phyloP scores from a whole-genome alignment of 495 filamentous ascomycete genomes.

The Annulohypoxylon nitens region DNA sequence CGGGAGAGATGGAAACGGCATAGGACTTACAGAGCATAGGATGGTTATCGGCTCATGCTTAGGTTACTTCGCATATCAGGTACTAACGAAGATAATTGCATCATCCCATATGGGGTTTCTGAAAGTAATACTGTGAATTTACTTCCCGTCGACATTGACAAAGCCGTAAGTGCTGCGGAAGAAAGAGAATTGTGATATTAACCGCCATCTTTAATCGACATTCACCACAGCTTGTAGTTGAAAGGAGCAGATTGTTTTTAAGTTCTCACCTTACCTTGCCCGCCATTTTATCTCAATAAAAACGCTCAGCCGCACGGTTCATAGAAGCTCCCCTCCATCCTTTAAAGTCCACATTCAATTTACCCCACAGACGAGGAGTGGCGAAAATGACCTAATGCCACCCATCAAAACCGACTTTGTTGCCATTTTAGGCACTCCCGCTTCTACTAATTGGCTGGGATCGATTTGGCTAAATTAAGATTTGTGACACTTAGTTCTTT shows the following conservation, averaged over 20 bases:
- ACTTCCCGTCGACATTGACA: background rate
- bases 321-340: background rate
- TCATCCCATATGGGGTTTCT: background rate
- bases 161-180: background rate
- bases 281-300: background rate
- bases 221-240: background rate
- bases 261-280: slow-evolving; percentile 1
- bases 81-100: slow-evolving; percentile 18
- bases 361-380: slow-evolving; percentile 1
- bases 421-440: slow-evolving; percentile 1
- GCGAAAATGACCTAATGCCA: background rate
- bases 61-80: slow-evolving; percentile 22
- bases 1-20: slow-evolving; percentile 12
- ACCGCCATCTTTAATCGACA: background rate
- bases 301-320: background rate
- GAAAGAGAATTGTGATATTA: background rate
- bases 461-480: slow-evolving; percentile 1
- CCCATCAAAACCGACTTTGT: background rate
- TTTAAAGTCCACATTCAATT: background rate
- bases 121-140: background rate
- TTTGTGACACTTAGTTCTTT: background rate
- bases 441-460: slow-evolving; percentile 7
- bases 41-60: slow-evolving; percentile 31
- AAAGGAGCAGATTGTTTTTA: background rate
- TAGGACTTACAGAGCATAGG: slow-evolving; percentile 27